phyloP scores from a whole-genome alignment of 768 basidiomycete genomes.

The Leccinum boreale region DNA sequence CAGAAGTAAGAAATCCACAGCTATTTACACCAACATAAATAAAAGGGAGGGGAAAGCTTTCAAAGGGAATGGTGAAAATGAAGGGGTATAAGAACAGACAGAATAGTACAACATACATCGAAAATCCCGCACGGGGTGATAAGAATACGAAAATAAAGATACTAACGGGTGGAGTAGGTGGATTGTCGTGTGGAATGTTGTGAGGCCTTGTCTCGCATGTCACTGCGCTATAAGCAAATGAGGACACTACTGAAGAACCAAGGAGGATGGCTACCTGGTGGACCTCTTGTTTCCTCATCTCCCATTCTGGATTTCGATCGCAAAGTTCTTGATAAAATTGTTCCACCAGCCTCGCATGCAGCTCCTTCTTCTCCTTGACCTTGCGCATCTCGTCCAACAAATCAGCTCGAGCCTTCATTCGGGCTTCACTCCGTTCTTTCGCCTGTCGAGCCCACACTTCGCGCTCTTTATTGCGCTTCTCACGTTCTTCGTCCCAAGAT shows the following conservation, averaged over 20 bases:
- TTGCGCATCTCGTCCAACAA: conserved; percentile 36
- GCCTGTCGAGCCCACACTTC: conserved; percentile 52
- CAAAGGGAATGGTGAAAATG: conserved; percentile 3
- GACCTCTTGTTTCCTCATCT: conserved; percentile 48
- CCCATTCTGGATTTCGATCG: conserved; percentile 60
- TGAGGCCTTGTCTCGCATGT: conserved; percentile 27
- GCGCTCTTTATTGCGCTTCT: conserved; percentile 45
- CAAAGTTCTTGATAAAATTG: conserved; percentile 56
- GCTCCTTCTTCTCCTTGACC: conserved; percentile 40
- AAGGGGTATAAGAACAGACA: neutral
- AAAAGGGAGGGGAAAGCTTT: conserved; percentile 1
- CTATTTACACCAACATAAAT: conserved; percentile 9
- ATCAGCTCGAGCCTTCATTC: conserved; percentile 42
- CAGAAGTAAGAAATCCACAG: conserved; percentile 2
- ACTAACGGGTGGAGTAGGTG: conserved; percentile 4
- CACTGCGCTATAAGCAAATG: conserved; percentile 24
- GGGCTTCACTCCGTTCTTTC: conserved; percentile 46
- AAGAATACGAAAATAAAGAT: conserved; percentile 31
- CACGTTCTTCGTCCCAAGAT: conserved; percentile 36
- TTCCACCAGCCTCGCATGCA: conserved; percentile 43
- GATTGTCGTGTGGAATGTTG: conserved; percentile 17
- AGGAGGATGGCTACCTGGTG: conserved; percentile 42
- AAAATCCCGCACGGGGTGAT: conserved; percentile 21
- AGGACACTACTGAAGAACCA: conserved; percentile 2
- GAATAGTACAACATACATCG: conserved; percentile 26